Evolutionary conservation across 768 basidiomycete genomes (phyloP).

Genomic region (Lactifluus echinatus): DNA sequence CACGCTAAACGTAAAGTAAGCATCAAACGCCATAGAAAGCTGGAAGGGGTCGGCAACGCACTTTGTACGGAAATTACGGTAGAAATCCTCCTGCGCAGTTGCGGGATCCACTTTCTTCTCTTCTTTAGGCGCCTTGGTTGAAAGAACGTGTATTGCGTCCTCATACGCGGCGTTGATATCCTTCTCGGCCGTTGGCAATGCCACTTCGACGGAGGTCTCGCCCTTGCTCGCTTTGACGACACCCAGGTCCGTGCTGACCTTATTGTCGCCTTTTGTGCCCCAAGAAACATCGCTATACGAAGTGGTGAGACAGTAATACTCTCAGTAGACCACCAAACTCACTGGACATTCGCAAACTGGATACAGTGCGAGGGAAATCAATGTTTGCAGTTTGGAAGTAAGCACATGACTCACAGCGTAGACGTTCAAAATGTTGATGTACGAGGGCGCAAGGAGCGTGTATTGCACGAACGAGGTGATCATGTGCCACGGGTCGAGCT

Average conservation of each 20-base stretch:
- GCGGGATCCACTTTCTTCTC: conserved; percentile 51
- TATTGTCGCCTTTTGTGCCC: conserved; percentile 96
- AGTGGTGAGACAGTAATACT: neutral
- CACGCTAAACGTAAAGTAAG: conserved; percentile 36
- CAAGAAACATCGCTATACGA: conserved; percentile 73
- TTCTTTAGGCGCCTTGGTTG: conserved; percentile 67
- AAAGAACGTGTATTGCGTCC: conserved; percentile 78
- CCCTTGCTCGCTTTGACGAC: conserved; percentile 58
- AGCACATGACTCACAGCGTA: conserved; percentile 50
- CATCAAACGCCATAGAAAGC: conserved; percentile 16
- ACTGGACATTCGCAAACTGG: conserved; percentile 78
- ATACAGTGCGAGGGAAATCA: neutral
- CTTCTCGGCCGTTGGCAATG: conserved; percentile 76
- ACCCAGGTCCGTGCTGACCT: conserved; percentile 75
- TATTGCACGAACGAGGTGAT: conserved; percentile 94
- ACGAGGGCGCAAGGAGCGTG: conserved; percentile 84
- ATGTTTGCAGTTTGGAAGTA: neutral
- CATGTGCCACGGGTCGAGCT: conserved; percentile 99
- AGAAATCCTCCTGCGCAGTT: conserved; percentile 79
- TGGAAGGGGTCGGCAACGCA: conserved; percentile 25
- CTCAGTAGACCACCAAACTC: conserved; percentile 14
- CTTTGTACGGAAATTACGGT: conserved; percentile 85
- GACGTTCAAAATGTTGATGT: conserved; percentile 89
- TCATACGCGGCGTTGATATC: conserved; percentile 89
- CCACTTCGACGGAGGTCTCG: conserved; percentile 80